These are phyloP conservation scores for Fistulinella prunicolor DNA, from an alignment of 768 basidiomycete species.

Conservation along the genomic window DNA sequence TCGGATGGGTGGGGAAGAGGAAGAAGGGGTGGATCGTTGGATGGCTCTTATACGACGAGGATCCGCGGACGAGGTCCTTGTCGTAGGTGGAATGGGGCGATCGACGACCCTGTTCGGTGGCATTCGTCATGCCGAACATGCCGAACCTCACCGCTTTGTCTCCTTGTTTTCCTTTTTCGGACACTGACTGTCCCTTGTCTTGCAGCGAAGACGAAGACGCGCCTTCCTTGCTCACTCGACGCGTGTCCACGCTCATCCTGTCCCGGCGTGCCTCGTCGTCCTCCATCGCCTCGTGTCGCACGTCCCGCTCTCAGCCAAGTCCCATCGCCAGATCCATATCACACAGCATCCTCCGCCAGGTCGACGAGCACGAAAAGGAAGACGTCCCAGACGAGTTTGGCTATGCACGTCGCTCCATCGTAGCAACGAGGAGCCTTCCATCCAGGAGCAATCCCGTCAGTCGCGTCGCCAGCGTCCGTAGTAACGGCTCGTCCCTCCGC, in stretches of 20 bases:
- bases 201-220: slow-evolving; percentile 71
- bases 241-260: slow-evolving; percentile 57
- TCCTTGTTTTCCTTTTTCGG: slow-evolving; percentile 4
- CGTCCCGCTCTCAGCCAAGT: slow-evolving; percentile 11
- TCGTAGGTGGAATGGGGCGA: too few relatives aligned
- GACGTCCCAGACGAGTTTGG: slow-evolving; percentile 26
- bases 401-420: slow-evolving; percentile 5
- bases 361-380: slow-evolving; percentile 19
- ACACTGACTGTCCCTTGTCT: not conserved
- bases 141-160: slow-evolving; percentile 6
- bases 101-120: slow-evolving; percentile 3
- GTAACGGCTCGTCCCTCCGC: slow-evolving; percentile 19
- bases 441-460: slow-evolving; percentile 20
- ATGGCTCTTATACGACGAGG: not conserved
- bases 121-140: slow-evolving; percentile 2
- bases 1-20: not conserved
- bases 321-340: slow-evolving; percentile 29
- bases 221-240: slow-evolving; percentile 61
- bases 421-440: slow-evolving; percentile 20
- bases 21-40: not conserved
- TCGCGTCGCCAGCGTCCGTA: slow-evolving; percentile 22
- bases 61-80: not conserved
- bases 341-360: slow-evolving; percentile 30
- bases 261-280: slow-evolving; percentile 44
- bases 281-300: slow-evolving; percentile 33